Conservation (phyloP, 441 rosid species). For the Erysimum cheiri region DNA sequence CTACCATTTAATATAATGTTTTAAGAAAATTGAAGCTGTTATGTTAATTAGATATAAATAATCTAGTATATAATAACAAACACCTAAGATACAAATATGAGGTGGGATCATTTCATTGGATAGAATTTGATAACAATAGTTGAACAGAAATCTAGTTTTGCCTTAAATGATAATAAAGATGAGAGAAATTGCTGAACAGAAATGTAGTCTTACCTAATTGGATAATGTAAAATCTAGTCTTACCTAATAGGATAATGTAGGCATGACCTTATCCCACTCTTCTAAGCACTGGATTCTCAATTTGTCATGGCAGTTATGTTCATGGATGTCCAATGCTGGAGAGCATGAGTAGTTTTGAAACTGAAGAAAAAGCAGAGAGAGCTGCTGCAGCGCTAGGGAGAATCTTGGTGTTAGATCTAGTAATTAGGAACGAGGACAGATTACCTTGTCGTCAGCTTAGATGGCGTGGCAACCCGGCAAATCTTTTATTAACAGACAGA, state of each 20-base stretch:
- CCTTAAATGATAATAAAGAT: conserved; percentile 6
- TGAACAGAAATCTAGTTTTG: conserved; percentile 13
- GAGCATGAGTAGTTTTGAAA: conserved; percentile 78
- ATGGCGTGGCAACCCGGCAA: conserved; percentile 99
- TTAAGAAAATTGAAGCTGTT: neutral
- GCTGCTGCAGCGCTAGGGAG: conserved; percentile 92
- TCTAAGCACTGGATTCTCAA: conserved; percentile 24
- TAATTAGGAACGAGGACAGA: conserved; percentile 97
- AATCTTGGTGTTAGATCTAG: conserved; percentile 91
- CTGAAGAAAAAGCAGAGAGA: conserved; percentile 71
- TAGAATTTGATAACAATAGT: neutral
- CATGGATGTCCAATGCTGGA: conserved; percentile 96
- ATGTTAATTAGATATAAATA: conserved; percentile 9
- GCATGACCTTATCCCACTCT: conserved; percentile 17
- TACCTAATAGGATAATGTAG: conserved; percentile 27
- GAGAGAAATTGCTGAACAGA: conserved; percentile 9
- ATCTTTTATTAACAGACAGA: conserved; percentile 87
- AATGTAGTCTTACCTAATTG: conserved; percentile 21
- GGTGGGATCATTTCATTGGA: conserved; percentile 23
- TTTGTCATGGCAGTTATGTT: conserved; percentile 70
- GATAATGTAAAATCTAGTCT: conserved; percentile 13
- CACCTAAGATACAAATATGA: conserved; percentile 1
- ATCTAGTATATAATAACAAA: neutral
- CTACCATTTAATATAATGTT: neutral
- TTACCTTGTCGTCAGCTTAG: conserved; percentile 92